Percentiles rank a stretch among this genome's conserved stretches.
Conservation (phyloP, 352 stramenopile species). For the Achlya hypogyna region DNA sequence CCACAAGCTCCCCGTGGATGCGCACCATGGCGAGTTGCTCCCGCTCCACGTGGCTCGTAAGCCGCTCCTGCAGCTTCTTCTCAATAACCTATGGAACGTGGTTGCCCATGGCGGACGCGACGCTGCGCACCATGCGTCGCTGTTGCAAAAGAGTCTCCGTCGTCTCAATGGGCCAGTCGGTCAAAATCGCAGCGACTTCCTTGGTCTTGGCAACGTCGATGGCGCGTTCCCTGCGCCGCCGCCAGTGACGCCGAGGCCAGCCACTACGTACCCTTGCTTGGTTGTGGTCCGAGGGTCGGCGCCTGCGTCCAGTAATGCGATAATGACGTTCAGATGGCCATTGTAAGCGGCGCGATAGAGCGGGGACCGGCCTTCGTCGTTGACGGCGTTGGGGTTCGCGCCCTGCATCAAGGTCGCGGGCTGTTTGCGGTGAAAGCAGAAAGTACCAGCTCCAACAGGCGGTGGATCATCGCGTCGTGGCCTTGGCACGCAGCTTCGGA, state of each 20-base stretch:
- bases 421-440: not conserved
- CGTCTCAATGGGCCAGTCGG: slow-evolving; percentile 56
- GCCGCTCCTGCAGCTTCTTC: slow-evolving; percentile 71
- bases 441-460: slow-evolving; percentile 45
- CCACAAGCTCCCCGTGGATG: slow-evolving; percentile 70
- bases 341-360: slow-evolving; percentile 85
- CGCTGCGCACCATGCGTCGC: too few relatives aligned
- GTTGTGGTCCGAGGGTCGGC: slow-evolving; percentile 59
- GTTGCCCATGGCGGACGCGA: too few relatives aligned
- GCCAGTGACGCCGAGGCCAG: not conserved
- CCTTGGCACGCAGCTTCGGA: slow-evolving; percentile 83
- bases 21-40: slow-evolving; percentile 75
- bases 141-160: slow-evolving; percentile 63
- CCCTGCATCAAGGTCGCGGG: slow-evolving; percentile 21
- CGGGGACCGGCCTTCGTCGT: slow-evolving; percentile 71
- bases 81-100: slow-evolving; percentile 53
- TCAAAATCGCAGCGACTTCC: slow-evolving; percentile 47
- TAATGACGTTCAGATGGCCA: slow-evolving; percentile 56
- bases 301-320: slow-evolving; percentile 57
- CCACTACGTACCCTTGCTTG: slow-evolving; percentile 35
- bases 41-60: slow-evolving; percentile 77
- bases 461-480: slow-evolving; percentile 49
- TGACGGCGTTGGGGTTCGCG: slow-evolving; percentile 80
- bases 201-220: slow-evolving; percentile 81
- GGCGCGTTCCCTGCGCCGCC: slow-evolving; percentile 41